A percentile compares a stretch with the other conserved stretches of the same genome.
These are phyloP conservation scores for Calonectria pseudoturangicola DNA, from an alignment of 2,329 filamentous ascomycete genomes.

Conservation along the genomic window DNA sequence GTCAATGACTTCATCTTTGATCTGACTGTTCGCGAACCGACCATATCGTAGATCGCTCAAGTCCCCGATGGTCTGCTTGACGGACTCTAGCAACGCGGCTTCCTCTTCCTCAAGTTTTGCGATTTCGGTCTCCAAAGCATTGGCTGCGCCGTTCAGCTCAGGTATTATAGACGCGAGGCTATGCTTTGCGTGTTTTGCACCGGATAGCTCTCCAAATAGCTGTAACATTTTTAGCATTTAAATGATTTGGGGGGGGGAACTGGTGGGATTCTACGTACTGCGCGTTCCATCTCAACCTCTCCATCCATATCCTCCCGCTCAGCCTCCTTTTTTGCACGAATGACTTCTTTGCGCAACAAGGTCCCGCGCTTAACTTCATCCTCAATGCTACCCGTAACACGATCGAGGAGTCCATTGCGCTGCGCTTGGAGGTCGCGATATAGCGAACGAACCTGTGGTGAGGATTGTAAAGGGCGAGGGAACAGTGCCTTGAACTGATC, in stretches of 20 bases:
- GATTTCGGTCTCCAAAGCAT: slow-evolving; percentile 81
- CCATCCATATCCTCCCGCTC: slow-evolving; percentile 76
- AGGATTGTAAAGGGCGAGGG: slow-evolving; percentile 78
- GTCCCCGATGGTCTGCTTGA: slow-evolving; percentile 80
- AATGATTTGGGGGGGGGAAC: background rate
- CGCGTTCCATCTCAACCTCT: slow-evolving; percentile 78
- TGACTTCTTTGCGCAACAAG: slow-evolving; percentile 74
- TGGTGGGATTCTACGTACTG: slow-evolving; percentile 61
- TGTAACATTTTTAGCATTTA: slow-evolving; percentile 56
- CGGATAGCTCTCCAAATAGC: slow-evolving; percentile 73
- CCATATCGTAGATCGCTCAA: slow-evolving; percentile 91
- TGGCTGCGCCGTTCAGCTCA: slow-evolving; percentile 80
- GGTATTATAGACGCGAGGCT: slow-evolving; percentile 79
- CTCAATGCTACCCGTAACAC: slow-evolving; percentile 78
- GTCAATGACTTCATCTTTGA: slow-evolving; percentile 80
- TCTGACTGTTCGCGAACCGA: slow-evolving; percentile 78
- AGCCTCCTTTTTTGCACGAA: slow-evolving; percentile 70
- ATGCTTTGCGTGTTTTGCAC: slow-evolving; percentile 72
- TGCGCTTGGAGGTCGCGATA: slow-evolving; percentile 88
- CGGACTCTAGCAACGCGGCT: slow-evolving; percentile 73
- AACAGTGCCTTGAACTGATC: slow-evolving; percentile 86
- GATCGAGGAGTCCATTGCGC: slow-evolving; percentile 80
- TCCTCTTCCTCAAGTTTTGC: slow-evolving; percentile 79
- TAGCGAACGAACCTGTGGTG: slow-evolving; percentile 80
- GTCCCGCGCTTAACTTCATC: slow-evolving; percentile 78